These are phyloP conservation scores for Alternaria dauci DNA, from an alignment of 2,329 filamentous ascomycete genomes.

Conservation along the genomic window DNA sequence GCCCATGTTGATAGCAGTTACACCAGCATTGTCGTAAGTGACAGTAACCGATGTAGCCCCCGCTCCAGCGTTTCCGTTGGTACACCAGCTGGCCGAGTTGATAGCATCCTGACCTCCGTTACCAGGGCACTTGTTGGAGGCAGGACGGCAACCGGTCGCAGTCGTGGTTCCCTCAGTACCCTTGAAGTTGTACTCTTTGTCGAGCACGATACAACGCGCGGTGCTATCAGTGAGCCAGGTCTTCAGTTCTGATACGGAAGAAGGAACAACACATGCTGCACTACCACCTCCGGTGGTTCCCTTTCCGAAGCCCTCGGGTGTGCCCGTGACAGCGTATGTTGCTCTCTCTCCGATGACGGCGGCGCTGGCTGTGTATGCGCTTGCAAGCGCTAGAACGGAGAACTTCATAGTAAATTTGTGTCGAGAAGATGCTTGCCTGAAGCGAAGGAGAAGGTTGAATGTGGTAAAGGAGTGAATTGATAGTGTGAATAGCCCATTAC, in stretches of 20 bases:
- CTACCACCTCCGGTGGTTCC: constrained; percentile 25
- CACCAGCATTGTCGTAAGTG: constrained; percentile 45
- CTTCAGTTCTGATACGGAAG: constrained; percentile 24
- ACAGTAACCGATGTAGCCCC: constrained; percentile 20
- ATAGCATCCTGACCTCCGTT: constrained; percentile 67
- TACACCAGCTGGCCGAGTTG: constrained; percentile 53
- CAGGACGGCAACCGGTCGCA: constrained; percentile 52
- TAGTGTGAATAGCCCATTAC: neutral
- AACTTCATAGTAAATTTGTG: constrained; percentile 9
- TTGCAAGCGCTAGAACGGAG: constrained; percentile 3
- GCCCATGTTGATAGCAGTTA: constrained; percentile 39
- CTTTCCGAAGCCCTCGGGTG: constrained; percentile 11
- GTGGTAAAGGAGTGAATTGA: neutral
- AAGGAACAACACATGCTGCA: constrained; percentile 20
- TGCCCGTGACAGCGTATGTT: constrained; percentile 8
- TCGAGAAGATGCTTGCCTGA: neutral
- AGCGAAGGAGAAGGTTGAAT: neutral
- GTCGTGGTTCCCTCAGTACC: constrained; percentile 33
- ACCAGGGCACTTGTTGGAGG: constrained; percentile 45
- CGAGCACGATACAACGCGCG: constrained; percentile 50
- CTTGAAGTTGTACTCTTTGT: constrained; percentile 37
- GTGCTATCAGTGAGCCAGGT: constrained; percentile 38
- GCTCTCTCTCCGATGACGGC: constrained; percentile 5
- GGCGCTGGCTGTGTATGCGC: constrained; percentile 9
- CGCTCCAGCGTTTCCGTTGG: constrained; percentile 18